Conservation (phyloP, 495 filamentous ascomycete genomes). For the Xylaria grammica region DNA sequence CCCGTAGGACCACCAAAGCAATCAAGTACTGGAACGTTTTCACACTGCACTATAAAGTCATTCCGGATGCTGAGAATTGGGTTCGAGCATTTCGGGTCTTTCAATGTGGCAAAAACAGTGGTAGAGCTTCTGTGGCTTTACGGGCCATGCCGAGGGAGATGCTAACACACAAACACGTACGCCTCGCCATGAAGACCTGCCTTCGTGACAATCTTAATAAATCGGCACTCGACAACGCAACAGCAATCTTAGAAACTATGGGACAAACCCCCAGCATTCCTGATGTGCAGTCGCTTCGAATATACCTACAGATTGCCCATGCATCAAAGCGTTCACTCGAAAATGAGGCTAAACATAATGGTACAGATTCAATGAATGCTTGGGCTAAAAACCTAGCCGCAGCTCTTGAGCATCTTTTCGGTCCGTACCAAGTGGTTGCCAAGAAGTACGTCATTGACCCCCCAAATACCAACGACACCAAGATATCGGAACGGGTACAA, state of each 20-base stretch:
- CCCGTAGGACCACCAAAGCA: slow-evolving; percentile 55
- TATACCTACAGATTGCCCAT: slow-evolving; percentile 47
- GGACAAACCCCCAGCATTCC: slow-evolving; percentile 40
- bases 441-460: slow-evolving; percentile 31
- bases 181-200: slow-evolving; percentile 72
- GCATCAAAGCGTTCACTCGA: slow-evolving; percentile 34
- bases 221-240: slow-evolving; percentile 62
- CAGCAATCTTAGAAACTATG: slow-evolving; percentile 65
- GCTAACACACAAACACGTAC: slow-evolving; percentile 61
- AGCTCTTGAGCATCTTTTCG: slow-evolving; percentile 48
- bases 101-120: slow-evolving; percentile 64
- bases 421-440: slow-evolving; percentile 37
- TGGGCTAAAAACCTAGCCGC: slow-evolving; percentile 41
- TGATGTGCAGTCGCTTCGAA: slow-evolving; percentile 48
- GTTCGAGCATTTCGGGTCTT: slow-evolving; percentile 70
- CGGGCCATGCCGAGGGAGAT: slow-evolving; percentile 49
- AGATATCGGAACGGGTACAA: slow-evolving; percentile 13
- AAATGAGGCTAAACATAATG: slow-evolving; percentile 18
- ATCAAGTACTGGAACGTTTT: slow-evolving; percentile 76
- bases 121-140: slow-evolving; percentile 59
- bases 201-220: slow-evolving; percentile 71
- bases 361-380: slow-evolving; percentile 24
- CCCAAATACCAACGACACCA: slow-evolving; percentile 22
- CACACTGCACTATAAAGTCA: slow-evolving; percentile 58
- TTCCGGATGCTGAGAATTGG: slow-evolving; percentile 73